phyloP scores from a whole-genome alignment of 2,329 filamentous ascomycete species.

The Didymella keratinophila region DNA sequence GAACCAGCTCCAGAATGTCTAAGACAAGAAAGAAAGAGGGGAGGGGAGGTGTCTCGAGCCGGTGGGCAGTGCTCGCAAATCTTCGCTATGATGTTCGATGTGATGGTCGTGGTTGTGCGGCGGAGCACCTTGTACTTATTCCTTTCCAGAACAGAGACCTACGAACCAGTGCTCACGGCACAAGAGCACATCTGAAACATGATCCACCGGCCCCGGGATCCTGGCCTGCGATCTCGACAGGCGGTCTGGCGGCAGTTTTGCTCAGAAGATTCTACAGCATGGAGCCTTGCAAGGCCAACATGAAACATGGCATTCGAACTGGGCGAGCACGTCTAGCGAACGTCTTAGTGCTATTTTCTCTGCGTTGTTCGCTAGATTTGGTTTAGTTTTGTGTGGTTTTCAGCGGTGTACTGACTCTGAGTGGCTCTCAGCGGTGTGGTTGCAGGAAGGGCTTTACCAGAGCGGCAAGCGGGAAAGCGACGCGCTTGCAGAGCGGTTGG shows the following conservation, averaged over 20 bases:
- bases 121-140: constrained; percentile 51
- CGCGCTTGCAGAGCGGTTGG: constrained; percentile 49
- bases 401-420: constrained; percentile 30
- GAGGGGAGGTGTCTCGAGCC: constrained; percentile 50
- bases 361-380: constrained; percentile 14
- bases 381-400: constrained; percentile 21
- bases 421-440: constrained; percentile 37
- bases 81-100: constrained; percentile 17
- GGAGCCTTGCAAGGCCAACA: constrained; percentile 40
- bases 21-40: constrained; percentile 50
- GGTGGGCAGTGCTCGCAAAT: constrained; percentile 39
- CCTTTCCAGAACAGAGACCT: constrained; percentile 26
- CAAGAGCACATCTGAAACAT: constrained; percentile 53
- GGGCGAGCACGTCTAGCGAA: constrained; percentile 45
- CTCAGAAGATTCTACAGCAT: constrained; percentile 35
- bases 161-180: constrained; percentile 47
- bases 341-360: constrained; percentile 35
- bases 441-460: constrained; percentile 34
- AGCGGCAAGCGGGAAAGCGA: constrained; percentile 37
- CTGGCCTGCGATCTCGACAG: constrained; percentile 33
- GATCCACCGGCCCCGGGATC: constrained; percentile 44
- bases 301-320: constrained; percentile 48
- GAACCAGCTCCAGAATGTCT: constrained; percentile 56
- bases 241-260: constrained; percentile 45
- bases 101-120: constrained; percentile 40